Evolutionary conservation across 441 rosid species (phyloP), one percentile per base, ranked within the genome.

Genomic region (Jatropha podagrica): DNA sequence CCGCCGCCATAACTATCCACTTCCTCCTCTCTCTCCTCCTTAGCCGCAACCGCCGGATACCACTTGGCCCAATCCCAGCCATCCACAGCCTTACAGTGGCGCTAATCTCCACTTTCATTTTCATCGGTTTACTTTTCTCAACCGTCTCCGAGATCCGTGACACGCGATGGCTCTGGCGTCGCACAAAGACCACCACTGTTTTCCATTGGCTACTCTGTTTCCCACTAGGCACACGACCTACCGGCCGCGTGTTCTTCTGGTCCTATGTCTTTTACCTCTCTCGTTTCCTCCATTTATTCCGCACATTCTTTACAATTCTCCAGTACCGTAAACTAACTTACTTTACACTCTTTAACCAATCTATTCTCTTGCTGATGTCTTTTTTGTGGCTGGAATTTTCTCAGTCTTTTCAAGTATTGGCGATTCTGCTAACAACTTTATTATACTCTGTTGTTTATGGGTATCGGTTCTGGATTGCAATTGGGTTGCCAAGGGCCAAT

Each of bases 241-340:
- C 97, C 0, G 97, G 97, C 23, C 93, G 98, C 5, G 98, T 94
- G 66, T 94, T 94, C 86, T 94, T 94, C 87, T 94, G 98, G 98
- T 94, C 98, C 0, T 92, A 94, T 82, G 73, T 78, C 7, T 94
- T 88, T 82, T 94, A 94, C 85, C 94, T 94, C 41, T 86, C 96
- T 3, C 88, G 97, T 5, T 92, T 87, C 86, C 84, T 94, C 83
- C 95, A 91, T 81, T 79, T 94, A 82, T 48, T 81, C 68, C 91
- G 96, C 0, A 91, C 97, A 4, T 79, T 90, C 72, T 80, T 92
- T 76, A 68, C 90, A 46, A 83, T 91, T 56, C 81, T 92, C 6
- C 78, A 85, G 48, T 82, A 81, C 69, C 89, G 94, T 18, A 85
- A 77, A 55, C 78, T 94, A 26, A 77, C 87, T 17, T 80, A 83